A percentile compares a stretch with the other conserved stretches of the same genome.
Conservation (phyloP, 2,329 filamentous ascomycete species). For the Cladophialophora carrionii region DNA sequence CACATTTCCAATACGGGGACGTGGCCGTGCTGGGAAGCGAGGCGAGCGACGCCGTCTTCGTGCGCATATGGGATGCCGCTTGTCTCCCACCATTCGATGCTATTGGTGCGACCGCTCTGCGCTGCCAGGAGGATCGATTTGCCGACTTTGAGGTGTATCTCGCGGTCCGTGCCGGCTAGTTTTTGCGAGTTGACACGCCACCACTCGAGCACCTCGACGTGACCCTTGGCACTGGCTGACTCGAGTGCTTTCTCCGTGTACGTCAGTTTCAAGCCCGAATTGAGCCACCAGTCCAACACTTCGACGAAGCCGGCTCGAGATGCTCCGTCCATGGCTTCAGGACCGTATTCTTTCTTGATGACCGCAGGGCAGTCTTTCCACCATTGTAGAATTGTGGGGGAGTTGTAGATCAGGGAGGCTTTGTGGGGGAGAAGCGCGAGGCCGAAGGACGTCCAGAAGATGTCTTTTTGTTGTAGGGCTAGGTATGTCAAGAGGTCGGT, state of each 20-base stretch:
- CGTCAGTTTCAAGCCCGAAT: conserved; percentile 75
- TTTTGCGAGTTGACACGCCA: conserved; percentile 66
- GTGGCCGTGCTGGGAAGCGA: conserved; percentile 82
- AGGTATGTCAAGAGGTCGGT: conserved; percentile 76
- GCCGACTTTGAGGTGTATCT: conserved; percentile 72
- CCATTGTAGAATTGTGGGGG: conserved; percentile 83
- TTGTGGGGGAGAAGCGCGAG: conserved; percentile 82
- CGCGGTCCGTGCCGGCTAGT: conserved; percentile 45
- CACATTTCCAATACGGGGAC: conserved; percentile 82
- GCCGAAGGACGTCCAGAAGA: conserved; percentile 85
- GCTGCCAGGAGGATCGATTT: conserved; percentile 82
- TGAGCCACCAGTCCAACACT: conserved; percentile 89
- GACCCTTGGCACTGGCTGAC: conserved; percentile 80
- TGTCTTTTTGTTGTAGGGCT: conserved; percentile 67
- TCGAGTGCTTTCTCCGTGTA: conserved; percentile 88
- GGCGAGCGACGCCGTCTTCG: conserved; percentile 78
- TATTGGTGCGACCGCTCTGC: conserved; percentile 76
- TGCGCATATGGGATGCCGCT: conserved; percentile 79
- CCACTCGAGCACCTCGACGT: conserved; percentile 87
- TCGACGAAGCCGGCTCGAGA: conserved; percentile 82
- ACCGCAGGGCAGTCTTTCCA: conserved; percentile 85
- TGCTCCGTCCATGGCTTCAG: conserved; percentile 83
- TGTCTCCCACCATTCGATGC: conserved; percentile 84
- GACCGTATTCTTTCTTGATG: conserved; percentile 81
- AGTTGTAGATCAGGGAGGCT: conserved; percentile 82